These are phyloP conservation scores for Chlorencoelia australis DNA, from an alignment of 2,329 filamentous ascomycete species.

Conservation along the genomic window DNA sequence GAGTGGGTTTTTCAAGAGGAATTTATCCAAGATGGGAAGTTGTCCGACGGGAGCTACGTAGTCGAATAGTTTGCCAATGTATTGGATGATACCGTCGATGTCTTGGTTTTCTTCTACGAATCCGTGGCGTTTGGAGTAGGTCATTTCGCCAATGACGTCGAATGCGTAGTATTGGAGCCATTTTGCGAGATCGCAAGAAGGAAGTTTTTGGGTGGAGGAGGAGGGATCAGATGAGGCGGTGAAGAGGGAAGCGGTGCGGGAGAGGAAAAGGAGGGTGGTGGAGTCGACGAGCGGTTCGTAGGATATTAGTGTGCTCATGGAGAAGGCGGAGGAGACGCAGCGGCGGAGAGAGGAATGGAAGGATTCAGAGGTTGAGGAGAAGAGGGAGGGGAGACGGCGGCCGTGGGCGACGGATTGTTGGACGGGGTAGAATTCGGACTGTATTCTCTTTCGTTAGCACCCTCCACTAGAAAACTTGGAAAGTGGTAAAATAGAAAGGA, in stretches of 20 bases:
- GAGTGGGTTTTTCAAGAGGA: conserved; percentile 67
- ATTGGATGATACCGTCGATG: conserved; percentile 62
- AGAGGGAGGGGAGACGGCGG: conserved; percentile 58
- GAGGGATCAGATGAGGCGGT: conserved; percentile 20
- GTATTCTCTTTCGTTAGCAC: neutral
- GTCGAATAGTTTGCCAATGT: conserved; percentile 53
- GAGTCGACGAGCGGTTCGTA: conserved; percentile 75
- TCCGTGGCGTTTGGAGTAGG: conserved; percentile 64
- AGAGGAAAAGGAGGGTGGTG: conserved; percentile 61
- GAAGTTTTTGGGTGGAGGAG: conserved; percentile 3
- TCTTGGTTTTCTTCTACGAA: conserved; percentile 68
- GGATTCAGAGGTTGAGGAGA: conserved; percentile 64
- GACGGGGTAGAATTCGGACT: conserved; percentile 75
- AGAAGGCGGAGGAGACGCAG: conserved; percentile 66
- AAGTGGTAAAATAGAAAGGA: too few species aligned
- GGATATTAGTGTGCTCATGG: conserved; percentile 66
- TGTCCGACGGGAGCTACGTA: conserved; percentile 69
- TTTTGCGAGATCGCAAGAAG: conserved; percentile 54
- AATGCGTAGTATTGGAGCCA: conserved; percentile 79
- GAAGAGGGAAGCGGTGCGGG: conserved; percentile 47
- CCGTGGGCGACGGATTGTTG: conserved; percentile 65
- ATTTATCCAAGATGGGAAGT: conserved; percentile 58
- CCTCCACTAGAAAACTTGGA: too few species aligned
- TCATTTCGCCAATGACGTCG: conserved; percentile 70
- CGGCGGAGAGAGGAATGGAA: conserved; percentile 69